Base-by-base conservation (phyloP, 441 rosid species). In the Euphorbia corollata region DNA sequence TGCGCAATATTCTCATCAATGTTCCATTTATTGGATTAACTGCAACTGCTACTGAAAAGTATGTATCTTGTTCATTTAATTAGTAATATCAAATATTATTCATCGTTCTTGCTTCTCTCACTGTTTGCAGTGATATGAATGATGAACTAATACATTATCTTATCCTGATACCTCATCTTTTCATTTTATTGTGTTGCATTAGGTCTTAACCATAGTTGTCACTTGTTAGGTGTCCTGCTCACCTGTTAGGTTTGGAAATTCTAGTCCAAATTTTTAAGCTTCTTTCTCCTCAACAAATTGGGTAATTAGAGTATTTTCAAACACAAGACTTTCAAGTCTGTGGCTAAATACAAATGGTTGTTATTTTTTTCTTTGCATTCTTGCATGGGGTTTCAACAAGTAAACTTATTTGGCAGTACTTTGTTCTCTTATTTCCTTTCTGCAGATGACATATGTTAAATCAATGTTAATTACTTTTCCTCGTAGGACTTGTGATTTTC, bases 21-120 rank as follows among this genome's bases (percentile, higher is more conserved):
- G 81, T 83, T 67, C 84, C 86, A 65, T 80, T 83, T 78, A 79
- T 83, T 56, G 82, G 72, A 68, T 78, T 83, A 73, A 80, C 86
- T 57, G 86, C 86, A 59, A 83, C 86, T 22, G 84, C 86, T 55
- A 83, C 86, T 39, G 78, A 77, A 69, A 80, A 69, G 86, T 83
- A 78, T 4, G 66, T 59, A 27, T 32, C 55, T 47, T 10, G 36
- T 38, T 64, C 41, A 47, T 63, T 19, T 64, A 7, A 55, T 36
- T 13, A 19, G 15, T 39, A 19, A 18, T 43, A 24, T 27, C 19
- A 53, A 57, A 41, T 41, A 58, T 59, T 74, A 2, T 32, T 47
- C 6, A 23, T 38, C 3, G 15, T 27, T 68, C 3, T 36, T 68
- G 15, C 32, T 0, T n/a, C n/a, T 32, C 36, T 32, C 36, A 32